phyloP scores from a whole-genome alignment of 2,329 filamentous ascomycete genomes.

The Aspergillus vadensis region DNA sequence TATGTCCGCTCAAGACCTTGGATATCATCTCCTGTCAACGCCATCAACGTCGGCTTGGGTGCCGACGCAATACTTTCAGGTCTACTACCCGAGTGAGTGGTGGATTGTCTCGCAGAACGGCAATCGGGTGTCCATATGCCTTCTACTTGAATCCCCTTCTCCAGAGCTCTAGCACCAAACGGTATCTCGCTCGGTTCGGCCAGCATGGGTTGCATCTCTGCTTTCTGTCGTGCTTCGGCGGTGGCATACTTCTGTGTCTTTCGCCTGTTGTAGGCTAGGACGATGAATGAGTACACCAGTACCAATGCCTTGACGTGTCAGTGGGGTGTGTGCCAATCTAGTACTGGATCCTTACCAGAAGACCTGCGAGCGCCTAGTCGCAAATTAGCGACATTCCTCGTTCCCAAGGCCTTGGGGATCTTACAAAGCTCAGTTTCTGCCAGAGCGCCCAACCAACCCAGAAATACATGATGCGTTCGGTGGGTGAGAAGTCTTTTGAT shows the following conservation, averaged over 20 bases:
- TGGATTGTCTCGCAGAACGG: slow-evolving; percentile 31
- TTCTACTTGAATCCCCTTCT: slow-evolving; percentile 79
- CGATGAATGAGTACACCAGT: slow-evolving; percentile 67
- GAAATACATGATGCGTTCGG: slow-evolving; percentile 50
- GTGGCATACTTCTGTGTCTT: slow-evolving; percentile 63
- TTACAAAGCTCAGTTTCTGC: slow-evolving; percentile 88
- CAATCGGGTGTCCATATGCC: slow-evolving; percentile 74
- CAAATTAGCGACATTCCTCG: slow-evolving; percentile 17
- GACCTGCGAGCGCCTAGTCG: slow-evolving; percentile 68
- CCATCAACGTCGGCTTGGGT: slow-evolving; percentile 3
- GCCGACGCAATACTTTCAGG: slow-evolving; percentile 11
- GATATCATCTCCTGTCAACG: slow-evolving; percentile 1
- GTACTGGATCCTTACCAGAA: slow-evolving; percentile 55
- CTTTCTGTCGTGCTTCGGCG: slow-evolving; percentile 67
- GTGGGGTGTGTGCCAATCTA: slow-evolving; percentile 15
- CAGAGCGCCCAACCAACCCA: slow-evolving; percentile 75
- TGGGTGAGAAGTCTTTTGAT: no score
- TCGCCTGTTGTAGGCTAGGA: slow-evolving; percentile 60
- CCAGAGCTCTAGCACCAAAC: slow-evolving; percentile 82
- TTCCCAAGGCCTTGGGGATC: slow-evolving; percentile 36
- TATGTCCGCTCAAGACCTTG: slow-evolving; percentile 9
- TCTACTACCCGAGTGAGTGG: slow-evolving; percentile 26
- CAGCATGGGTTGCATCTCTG: slow-evolving; percentile 59
- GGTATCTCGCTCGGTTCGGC: slow-evolving; percentile 65
- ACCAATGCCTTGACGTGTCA: slow-evolving; percentile 57